Evolutionary conservation across 2,329 filamentous ascomycete genomes (phyloP), one percentile per base, ranked within the genome.

Genomic region (Cladorrhinum sp.): DNA sequence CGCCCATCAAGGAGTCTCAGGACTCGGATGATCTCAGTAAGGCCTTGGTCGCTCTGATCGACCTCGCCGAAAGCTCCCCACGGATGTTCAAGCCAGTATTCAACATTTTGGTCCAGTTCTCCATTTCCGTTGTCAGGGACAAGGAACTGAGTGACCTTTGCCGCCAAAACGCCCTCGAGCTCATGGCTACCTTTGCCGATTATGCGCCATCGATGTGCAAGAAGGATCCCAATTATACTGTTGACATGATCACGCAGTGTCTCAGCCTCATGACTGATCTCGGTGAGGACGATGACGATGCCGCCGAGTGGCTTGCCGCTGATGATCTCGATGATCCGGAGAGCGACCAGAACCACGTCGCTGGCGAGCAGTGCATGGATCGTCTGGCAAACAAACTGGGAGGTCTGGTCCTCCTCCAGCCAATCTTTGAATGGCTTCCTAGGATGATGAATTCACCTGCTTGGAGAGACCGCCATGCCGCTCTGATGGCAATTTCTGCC

Each of bases 71-170:
- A 76, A 85, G 89, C n/a, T 90, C 91, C 22, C 92, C 93, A 22
- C 96, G 95, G 77, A 98, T 98, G 93, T 99, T 99, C 79, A 96
- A 95, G 77, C 84, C 84, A 20, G 81, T 96, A n/a, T 99, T 99
- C 79, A 89, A 90, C 71, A 93, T 92, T 70, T 82, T 99, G 3
- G 93, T 98, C 55, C 88, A 91, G 68, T 97, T 99, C 77, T 93
- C 89, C 73, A 87, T 98, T 62, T 92, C 91, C 6, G 92, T 98
- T 60, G 91, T 99, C 67, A 91, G 96, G 70, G 93, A 99, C 74
- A 98, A 98, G 78, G 93, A 98, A 63, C 83, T 99, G 22, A 89
- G 88, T 64, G 93, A 96, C 71, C 85, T 93, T 67, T 91, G 92
- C 63, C 87, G 95, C 62, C 95, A 99, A 75, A 98, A 98, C 72